Base-by-base conservation (phyloP, 805 yeast genomes). In the Scheffersomyces spartinae region DNA sequence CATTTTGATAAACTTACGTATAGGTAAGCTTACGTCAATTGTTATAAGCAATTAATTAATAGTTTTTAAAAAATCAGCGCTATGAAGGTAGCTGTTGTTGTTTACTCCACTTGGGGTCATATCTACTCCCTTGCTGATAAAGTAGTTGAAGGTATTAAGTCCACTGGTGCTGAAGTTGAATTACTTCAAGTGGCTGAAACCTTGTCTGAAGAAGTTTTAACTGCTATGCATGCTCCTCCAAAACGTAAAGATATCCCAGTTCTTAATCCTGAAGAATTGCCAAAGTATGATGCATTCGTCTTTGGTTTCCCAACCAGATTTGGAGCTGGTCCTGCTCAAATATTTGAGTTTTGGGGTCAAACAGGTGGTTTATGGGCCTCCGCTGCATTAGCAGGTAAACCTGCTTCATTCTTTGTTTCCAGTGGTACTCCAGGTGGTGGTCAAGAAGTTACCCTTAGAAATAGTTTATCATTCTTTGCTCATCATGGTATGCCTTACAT, bases 221-320 rank as follows among this genome's bases (percentile, higher is more conserved):
- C 52, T 23, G 52, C 60, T 43, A 49, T 84, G 61, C 68, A 73
- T 40, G 94, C 91, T 12, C 76, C 84, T 20, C 47, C 65, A 9
- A n/a, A n/a, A n/a, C n/a, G n/a, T n/a, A n/a, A n/a, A n/a, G 58
- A 60, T 34, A 38, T 49, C 49, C 86, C 91, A 38, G 57, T 69
- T 42, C 82, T 82, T 26, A 62, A 79, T 9, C 40, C 52, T 7
- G 78, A 69, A 12, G 65, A 71, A 11, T 61, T 84, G 38, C 46
- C 55, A 3, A 56, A 64, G 35, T 79, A 75, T 61, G 94, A 85
- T 46, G 94, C 86, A 24, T 71, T 78, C 59, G 38, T 85, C 37
- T 80, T 84, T 41, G 95, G 95, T 47, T 51, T 80, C 40, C 93
- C 94, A 43, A 79, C 94, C 29, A 73, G 94, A 56, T 84, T 58